Percentiles rank a stretch among this genome's conserved stretches.
These are phyloP conservation scores for Aureobasidium lini DNA, from an alignment of 2,329 filamentous ascomycete genomes.

Conservation along the genomic window DNA sequence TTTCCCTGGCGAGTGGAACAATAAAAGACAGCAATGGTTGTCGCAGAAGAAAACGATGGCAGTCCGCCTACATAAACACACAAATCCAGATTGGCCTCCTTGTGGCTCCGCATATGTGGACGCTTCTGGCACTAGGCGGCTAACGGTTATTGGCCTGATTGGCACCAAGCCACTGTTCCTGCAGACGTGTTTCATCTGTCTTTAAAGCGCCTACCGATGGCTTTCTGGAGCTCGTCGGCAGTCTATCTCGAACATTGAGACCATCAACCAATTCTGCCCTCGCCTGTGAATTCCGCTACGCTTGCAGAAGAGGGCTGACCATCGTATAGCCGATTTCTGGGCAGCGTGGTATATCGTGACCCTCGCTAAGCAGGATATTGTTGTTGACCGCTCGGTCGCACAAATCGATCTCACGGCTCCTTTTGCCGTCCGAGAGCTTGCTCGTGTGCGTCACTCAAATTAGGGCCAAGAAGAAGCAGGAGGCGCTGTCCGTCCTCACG, in stretches of 20 bases:
- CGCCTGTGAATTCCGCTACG: not conserved
- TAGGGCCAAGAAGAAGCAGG: conserved; percentile 10
- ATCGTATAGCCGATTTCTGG: not conserved
- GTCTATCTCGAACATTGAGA: not conserved
- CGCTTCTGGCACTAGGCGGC: conserved; percentile 5
- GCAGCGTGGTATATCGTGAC: not conserved
- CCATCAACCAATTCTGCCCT: not conserved
- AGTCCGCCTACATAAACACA: conserved; percentile 10
- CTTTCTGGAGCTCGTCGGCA: not conserved
- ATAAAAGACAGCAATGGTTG: conserved; percentile 6
- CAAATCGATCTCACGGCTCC: conserved; percentile 1
- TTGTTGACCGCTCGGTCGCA: not conserved
- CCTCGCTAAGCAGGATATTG: not conserved
- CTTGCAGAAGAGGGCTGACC: not conserved
- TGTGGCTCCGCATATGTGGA: conserved; percentile 1
- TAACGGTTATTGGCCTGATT: conserved; percentile 11
- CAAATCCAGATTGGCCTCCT: conserved; percentile 6
- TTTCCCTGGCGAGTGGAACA: conserved; percentile 7
- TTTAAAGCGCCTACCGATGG: not conserved
- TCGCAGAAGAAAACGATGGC: conserved; percentile 5
- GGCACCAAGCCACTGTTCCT: conserved; percentile 12
- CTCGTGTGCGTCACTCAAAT: conserved; percentile 6
- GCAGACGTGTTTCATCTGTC: conserved; percentile 9
- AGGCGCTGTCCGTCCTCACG: conserved; percentile 5
- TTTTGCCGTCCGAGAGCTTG: not conserved